phyloP scores from a whole-genome alignment of 257 asterid genomes.

The Haberlea rhodopensis region DNA sequence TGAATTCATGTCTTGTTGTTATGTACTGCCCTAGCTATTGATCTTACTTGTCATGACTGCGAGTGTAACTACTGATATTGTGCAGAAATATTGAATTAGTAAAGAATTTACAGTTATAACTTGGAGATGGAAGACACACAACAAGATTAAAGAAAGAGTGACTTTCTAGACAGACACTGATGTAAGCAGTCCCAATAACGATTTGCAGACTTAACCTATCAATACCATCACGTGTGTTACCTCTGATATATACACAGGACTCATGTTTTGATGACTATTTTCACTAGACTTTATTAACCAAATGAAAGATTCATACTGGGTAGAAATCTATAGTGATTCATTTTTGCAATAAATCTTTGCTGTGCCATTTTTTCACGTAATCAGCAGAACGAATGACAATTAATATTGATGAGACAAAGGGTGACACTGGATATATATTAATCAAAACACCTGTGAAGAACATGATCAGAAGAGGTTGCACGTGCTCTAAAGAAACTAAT shows the following conservation, averaged over 20 bases:
- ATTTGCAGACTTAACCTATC: no score
- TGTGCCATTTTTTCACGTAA: conserved; percentile 10
- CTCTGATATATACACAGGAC: no score
- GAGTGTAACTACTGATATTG: neutral
- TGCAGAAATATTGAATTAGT: neutral
- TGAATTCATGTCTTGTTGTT: neutral
- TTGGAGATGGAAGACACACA: neutral
- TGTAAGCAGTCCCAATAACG: no score
- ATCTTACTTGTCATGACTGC: neutral
- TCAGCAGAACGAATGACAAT: conserved; percentile 11
- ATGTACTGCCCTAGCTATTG: neutral
- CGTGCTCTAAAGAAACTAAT: conserved; percentile 75
- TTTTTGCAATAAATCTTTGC: conserved; percentile 1
- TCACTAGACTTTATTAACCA: conserved; percentile 10
- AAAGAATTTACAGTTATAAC: neutral
- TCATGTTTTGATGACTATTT: neutral
- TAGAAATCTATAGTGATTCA: neutral
- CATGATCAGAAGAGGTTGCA: conserved; percentile 97
- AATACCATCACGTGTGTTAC: no score
- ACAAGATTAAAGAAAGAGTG: neutral
- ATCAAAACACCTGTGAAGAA: conserved; percentile 82
- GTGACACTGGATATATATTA: neutral
- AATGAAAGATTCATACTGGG: neutral
- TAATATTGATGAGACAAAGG: conserved; percentile 4
- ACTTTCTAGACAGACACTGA: no score